A percentile compares a stretch with the other conserved stretches of the same genome.
These are phyloP conservation scores for Cystofilobasidium capitatum DNA, from an alignment of 768 basidiomycete species.

Conservation along the genomic window DNA sequence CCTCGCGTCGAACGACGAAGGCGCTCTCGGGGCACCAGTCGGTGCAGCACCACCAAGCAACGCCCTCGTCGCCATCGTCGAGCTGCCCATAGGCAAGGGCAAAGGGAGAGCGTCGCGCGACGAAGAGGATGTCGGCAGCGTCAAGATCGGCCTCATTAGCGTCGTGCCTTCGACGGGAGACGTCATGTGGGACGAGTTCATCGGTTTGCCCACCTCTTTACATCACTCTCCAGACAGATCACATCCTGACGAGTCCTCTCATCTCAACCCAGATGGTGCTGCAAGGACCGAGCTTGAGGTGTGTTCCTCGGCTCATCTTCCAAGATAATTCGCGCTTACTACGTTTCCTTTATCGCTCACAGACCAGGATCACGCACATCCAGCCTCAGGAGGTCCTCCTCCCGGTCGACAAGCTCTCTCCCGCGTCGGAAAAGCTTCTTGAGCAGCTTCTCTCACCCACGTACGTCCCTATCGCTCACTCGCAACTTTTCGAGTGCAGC, in stretches of 20 bases:
- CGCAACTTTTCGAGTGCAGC: neutral
- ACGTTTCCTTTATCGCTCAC: neutral
- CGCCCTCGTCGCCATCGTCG: conserved; percentile 67
- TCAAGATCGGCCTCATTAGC: conserved; percentile 59
- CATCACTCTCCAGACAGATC: neutral
- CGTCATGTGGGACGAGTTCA: conserved; percentile 84
- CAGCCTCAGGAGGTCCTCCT: conserved; percentile 73
- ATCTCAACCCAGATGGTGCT: conserved; percentile 59
- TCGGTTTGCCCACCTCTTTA: conserved; percentile 46
- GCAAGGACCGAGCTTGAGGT: conserved; percentile 49
- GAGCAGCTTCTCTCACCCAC: conserved; percentile 50
- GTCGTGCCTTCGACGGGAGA: conserved; percentile 84
- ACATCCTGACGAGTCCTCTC: too few relatives aligned
- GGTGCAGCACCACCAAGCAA: conserved; percentile 49
- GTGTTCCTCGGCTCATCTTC: neutral
- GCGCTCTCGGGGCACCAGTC: conserved; percentile 28
- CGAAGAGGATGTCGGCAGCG: conserved; percentile 44
- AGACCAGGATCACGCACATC: conserved; percentile 81
- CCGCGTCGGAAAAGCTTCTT: conserved; percentile 65
- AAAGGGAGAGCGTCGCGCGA: conserved; percentile 28
- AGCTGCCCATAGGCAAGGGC: conserved; percentile 34
- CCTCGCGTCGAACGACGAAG: conserved; percentile 36
- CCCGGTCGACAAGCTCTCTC: conserved; percentile 52
- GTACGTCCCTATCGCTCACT: conserved; percentile 42
- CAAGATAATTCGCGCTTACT: neutral